Percentiles rank a stretch among this genome's conserved stretches.
phyloP scores from a whole-genome alignment of 495 filamentous ascomycete genomes.

The Aspergillus ellipticus region DNA sequence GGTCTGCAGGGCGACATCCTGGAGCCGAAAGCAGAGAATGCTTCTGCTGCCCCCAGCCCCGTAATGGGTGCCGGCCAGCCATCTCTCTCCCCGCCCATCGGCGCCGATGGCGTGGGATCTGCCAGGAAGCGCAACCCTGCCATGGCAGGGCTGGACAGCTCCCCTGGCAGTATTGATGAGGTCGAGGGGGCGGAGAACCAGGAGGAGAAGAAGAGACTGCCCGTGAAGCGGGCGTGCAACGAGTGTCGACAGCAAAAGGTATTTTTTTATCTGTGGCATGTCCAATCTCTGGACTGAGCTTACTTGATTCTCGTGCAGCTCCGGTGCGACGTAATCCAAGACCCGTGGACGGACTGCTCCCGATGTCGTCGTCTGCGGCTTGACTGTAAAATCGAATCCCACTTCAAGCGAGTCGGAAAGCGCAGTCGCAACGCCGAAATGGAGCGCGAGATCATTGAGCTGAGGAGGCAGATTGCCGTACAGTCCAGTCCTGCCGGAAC shows the following conservation, averaged over 20 bases:
- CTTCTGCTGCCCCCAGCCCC: conserved; percentile 36
- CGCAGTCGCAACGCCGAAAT: conserved; percentile 87
- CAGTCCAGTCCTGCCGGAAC: conserved; percentile 40
- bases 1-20: conserved; percentile 29
- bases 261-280: too few species aligned
- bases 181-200: conserved; percentile 56
- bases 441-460: conserved; percentile 63
- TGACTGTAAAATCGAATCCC: conserved; percentile 86
- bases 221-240: conserved; percentile 87
- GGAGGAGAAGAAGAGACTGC: conserved; percentile 62
- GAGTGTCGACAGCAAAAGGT: conserved; percentile 96
- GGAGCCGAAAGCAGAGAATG: conserved; percentile 34
- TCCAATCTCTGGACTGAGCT: conserved; percentile 6
- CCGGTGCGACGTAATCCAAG: conserved; percentile 86
- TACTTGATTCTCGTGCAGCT: conserved; percentile 47
- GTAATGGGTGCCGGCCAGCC: conserved; percentile 42
- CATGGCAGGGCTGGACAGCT: conserved; percentile 57
- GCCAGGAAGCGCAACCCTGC: conserved; percentile 46
- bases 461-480: conserved; percentile 62
- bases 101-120: conserved; percentile 29
- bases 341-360: conserved; percentile 75
- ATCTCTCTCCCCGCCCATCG: conserved; percentile 29
- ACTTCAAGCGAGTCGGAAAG: conserved; percentile 92
- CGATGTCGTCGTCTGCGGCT: conserved; percentile 83
- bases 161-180: conserved; percentile 66